These are phyloP conservation scores for Aspergillus fumigatiaffinis DNA, from an alignment of 2,329 filamentous ascomycete genomes.

Conservation along the genomic window DNA sequence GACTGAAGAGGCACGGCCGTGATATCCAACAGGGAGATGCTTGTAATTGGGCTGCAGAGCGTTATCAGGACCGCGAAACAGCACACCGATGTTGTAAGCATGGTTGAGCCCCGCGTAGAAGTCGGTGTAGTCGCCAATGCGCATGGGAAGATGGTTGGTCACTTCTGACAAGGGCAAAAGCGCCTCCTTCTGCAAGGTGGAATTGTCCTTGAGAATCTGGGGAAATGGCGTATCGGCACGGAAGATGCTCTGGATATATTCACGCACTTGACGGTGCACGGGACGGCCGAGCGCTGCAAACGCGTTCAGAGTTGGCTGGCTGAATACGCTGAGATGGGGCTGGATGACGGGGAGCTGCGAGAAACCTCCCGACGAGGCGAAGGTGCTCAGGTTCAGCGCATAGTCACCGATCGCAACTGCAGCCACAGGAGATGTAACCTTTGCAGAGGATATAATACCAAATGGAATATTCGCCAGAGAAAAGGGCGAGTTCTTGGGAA, in stretches of 20 bases:
- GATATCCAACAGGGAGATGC: slow-evolving; percentile 76
- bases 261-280: slow-evolving; percentile 64
- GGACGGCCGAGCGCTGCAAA: slow-evolving; percentile 70
- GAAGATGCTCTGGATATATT: slow-evolving; percentile 66
- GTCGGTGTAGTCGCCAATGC: slow-evolving; percentile 79
- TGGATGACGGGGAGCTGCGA: slow-evolving; percentile 54
- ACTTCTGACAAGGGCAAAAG: slow-evolving; percentile 59
- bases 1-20: slow-evolving; percentile 71
- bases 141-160: slow-evolving; percentile 68
- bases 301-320: slow-evolving; percentile 62
- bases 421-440: slow-evolving; percentile 55
- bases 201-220: slow-evolving; percentile 61
- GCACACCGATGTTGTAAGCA: slow-evolving; percentile 66
- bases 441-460: slow-evolving; percentile 68
- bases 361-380: slow-evolving; percentile 59
- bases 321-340: slow-evolving; percentile 59
- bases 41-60: slow-evolving; percentile 78
- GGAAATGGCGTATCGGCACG: slow-evolving; percentile 56
- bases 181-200: slow-evolving; percentile 51
- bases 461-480: slow-evolving; percentile 79
- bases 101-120: slow-evolving; percentile 81
- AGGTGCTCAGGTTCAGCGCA: slow-evolving; percentile 64
- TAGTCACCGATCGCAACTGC: slow-evolving; percentile 70
- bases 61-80: slow-evolving; percentile 69
- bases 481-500: slow-evolving; percentile 62